A percentile compares a stretch with the other conserved stretches of the same genome.
Conservation (phyloP, 2,329 filamentous ascomycete species). For the Paraconiothyrium brasiliense region DNA sequence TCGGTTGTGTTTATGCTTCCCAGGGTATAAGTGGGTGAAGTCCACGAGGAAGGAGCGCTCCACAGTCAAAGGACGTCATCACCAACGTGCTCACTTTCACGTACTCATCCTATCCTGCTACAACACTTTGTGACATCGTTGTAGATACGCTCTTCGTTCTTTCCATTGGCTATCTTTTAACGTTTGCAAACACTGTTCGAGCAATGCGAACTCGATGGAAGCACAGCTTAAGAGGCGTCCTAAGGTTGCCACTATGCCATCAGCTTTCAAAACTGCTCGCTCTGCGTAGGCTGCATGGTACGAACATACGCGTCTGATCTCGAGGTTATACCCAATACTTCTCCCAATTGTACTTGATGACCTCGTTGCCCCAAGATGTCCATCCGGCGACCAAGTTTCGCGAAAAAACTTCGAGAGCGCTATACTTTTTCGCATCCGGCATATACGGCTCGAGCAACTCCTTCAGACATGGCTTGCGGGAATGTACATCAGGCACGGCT, state of each 20-base stretch:
- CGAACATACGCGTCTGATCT: background rate
- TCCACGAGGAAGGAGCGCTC: background rate
- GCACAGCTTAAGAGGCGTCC: background rate
- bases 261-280: background rate
- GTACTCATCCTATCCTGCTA: background rate
- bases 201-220: background rate
- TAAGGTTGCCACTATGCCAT: background rate
- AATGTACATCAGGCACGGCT: slow-evolving; percentile 79
- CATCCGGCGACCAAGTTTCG: slow-evolving; percentile 77
- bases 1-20: background rate
- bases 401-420: slow-evolving; percentile 79
- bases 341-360: slow-evolving; percentile 72
- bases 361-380: slow-evolving; percentile 82
- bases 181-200: background rate
- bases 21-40: background rate
- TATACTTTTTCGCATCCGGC: slow-evolving; percentile 55
- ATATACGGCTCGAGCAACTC: slow-evolving; percentile 67
- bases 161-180: background rate
- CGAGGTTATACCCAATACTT: slow-evolving; percentile 56
- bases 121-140: background rate
- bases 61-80: background rate
- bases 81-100: background rate
- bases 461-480: slow-evolving; percentile 78
- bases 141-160: background rate
- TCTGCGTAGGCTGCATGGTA: too few species aligned